Conservation (phyloP, 1,284 basidiomycete genomes). For the Sporisorium graminicola region DNA sequence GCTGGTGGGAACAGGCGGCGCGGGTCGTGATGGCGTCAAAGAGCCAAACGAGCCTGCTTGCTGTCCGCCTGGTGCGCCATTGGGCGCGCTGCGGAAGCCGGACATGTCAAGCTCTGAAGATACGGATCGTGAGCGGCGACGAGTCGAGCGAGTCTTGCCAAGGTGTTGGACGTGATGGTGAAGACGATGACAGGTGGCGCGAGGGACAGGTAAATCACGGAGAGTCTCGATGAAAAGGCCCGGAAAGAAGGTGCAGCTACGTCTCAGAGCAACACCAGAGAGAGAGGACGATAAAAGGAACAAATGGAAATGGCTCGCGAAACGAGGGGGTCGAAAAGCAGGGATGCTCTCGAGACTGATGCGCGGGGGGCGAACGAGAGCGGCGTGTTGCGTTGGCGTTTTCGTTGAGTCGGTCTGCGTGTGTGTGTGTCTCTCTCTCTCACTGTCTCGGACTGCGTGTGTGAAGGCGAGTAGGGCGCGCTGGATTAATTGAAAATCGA, state of each 20-base stretch:
- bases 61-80: slow-evolving; percentile 20
- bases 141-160: neutral
- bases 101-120: too few relatives aligned
- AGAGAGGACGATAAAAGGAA: neutral
- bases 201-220: too few relatives aligned
- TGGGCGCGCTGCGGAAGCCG: slow-evolving; percentile 38
- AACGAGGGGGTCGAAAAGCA: neutral
- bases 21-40: slow-evolving; percentile 60
- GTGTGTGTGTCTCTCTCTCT: neutral
- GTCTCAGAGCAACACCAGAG: slow-evolving; percentile 1
- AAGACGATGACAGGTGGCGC: neutral
- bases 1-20: slow-evolving; percentile 59
- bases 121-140: too few relatives aligned
- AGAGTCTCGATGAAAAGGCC: neutral
- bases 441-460: neutral
- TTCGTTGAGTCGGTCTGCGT: neutral
- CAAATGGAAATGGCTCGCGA: neutral
- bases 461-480: neutral
- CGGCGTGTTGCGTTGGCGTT: slow-evolving; percentile 10
- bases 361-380: neutral
- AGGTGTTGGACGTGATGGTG: neutral
- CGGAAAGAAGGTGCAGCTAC: neutral
- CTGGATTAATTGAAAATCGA: neutral
- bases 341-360: neutral
- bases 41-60: slow-evolving; percentile 48